Evolutionary conservation across 2,329 filamentous ascomycete genomes (phyloP), one percentile per base, ranked within the genome.

Genomic region (Fusarium devonianum): DNA sequence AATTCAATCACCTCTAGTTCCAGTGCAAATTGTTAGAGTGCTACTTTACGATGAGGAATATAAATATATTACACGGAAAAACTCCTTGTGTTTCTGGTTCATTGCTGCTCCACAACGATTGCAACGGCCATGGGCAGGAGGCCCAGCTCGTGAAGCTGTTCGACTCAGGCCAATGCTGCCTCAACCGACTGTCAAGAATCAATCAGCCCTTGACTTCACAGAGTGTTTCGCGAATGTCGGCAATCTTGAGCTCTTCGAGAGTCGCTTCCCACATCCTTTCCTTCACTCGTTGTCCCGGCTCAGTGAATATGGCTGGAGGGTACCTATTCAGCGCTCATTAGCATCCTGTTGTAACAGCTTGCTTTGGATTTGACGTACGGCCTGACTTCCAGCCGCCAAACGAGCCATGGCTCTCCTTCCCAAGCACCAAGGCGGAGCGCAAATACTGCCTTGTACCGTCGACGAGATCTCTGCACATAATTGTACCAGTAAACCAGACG

Each of bases 321-420:
- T 53, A 53, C 16, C 28, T 49, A 12, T 23, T 9, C 10, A 12
- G 0, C 10, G 10, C 13, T 2, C 2, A 13, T 53, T 34, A 49
- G 28, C 43, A 43, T 22, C 11, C 1, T 4, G 11, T 12, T 4
- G 4, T 12, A 8, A 30, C 17, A 18, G 14, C 18, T 18, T 4
- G n/a, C 6, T 17, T 10, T 10, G 2, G 4, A 7, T 1, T 23
- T 2, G 34, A 26, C 26, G 38, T 3, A 33, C 18, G 39, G 40
- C 3, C 21, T 18, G 22, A 41, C 35, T 49, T 26, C 49, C 44
- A 52, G 10, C 49, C 44, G 9, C 23, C 32, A 33, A 45, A 37
- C 5, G 22, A 35, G 2, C 41, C 41, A 35, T 54, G 41, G 11
- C 40, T 53, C 22, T 47, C 47, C 32, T 47, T 52, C 11, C 30